Conservation (phyloP, 495 filamentous ascomycete species). For the Xylaria flabelliformis region DNA sequence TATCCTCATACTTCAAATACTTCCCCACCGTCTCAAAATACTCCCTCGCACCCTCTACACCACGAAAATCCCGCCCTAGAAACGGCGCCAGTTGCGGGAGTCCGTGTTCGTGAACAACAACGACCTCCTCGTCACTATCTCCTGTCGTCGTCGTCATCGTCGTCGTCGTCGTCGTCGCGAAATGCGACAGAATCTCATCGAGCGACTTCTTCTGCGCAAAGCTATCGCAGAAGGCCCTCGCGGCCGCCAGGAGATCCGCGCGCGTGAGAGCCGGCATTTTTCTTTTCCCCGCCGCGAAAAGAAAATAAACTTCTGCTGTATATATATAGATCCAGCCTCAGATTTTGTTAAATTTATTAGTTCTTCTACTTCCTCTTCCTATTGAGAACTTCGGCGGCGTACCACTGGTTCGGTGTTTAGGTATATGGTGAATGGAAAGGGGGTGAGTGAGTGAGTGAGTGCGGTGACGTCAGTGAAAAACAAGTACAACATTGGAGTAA, state of each 20-base stretch:
- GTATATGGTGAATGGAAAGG: no score
- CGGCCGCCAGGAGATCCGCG: conserved; percentile 49
- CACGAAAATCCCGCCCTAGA: conserved; percentile 61
- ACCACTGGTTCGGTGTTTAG: neutral
- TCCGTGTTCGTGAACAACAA: conserved; percentile 62
- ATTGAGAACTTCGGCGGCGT: neutral
- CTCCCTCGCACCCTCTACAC: conserved; percentile 49
- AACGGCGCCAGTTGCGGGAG: conserved; percentile 60
- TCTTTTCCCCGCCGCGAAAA: neutral
- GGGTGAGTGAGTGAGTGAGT: neutral
- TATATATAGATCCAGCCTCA: neutral
- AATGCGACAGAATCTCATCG: conserved; percentile 53
- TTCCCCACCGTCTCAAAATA: conserved; percentile 58
- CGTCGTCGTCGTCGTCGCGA: conserved; percentile 40
- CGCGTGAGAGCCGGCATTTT: conserved; percentile 33
- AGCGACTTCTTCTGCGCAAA: conserved; percentile 48
- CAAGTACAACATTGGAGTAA: neutral
- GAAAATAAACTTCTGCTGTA: neutral
- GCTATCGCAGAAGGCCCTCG: conserved; percentile 53
- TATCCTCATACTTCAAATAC: conserved; percentile 52
- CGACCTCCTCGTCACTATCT: conserved; percentile 25
- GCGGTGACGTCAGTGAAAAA: conserved; percentile 17
- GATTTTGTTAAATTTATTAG: no score
- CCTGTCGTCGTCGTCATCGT: neutral
- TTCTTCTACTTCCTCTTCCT: neutral